phyloP scores from a whole-genome alignment of 768 basidiomycete genomes.

The Mycena filopes region DNA sequence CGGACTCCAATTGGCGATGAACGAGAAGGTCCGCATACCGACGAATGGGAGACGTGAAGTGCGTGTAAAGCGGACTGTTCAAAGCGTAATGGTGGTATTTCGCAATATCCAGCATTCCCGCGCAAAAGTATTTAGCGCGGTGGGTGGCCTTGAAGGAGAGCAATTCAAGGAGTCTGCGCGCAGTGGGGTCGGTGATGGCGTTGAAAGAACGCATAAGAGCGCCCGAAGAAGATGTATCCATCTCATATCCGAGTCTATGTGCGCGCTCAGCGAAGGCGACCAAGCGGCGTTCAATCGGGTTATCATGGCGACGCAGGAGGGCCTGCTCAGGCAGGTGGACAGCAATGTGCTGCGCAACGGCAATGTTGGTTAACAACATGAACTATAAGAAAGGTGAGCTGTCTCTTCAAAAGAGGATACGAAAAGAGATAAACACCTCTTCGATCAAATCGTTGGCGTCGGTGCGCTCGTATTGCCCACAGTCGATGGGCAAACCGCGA shows the following conservation, averaged over 20 bases:
- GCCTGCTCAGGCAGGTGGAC: conserved; percentile 96
- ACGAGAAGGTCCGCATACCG: conserved; percentile 95
- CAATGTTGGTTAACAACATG: conserved; percentile 92
- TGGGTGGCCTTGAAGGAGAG: conserved; percentile 93
- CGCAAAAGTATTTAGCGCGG: conserved; percentile 97
- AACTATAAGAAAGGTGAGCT: conserved; percentile 60
- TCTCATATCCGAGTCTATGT: conserved; percentile 80
- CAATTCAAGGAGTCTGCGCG: conserved; percentile 82
- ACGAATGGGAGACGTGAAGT: conserved; percentile 93
- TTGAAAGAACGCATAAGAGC: conserved; percentile 88
- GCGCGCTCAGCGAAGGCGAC: conserved; percentile 87
- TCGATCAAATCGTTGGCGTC: conserved; percentile 88
- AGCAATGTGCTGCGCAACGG: conserved; percentile 93
- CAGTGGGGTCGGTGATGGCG: conserved; percentile 76
- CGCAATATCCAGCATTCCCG: conserved; percentile 98
- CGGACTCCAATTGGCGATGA: conserved; percentile 95
- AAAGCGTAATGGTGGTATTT: conserved; percentile 96
- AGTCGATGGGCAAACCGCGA: conserved; percentile 82
- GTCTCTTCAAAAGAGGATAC: neutral
- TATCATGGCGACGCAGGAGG: conserved; percentile 94
- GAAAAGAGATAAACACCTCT: conserved; percentile 69
- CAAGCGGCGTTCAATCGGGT: conserved; percentile 90
- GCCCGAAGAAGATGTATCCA: conserved; percentile 84
- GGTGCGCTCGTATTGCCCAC: conserved; percentile 66
- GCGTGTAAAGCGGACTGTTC: conserved; percentile 91